Conservation (phyloP, 306 rosid genomes). For the Betula pendula region DNA sequence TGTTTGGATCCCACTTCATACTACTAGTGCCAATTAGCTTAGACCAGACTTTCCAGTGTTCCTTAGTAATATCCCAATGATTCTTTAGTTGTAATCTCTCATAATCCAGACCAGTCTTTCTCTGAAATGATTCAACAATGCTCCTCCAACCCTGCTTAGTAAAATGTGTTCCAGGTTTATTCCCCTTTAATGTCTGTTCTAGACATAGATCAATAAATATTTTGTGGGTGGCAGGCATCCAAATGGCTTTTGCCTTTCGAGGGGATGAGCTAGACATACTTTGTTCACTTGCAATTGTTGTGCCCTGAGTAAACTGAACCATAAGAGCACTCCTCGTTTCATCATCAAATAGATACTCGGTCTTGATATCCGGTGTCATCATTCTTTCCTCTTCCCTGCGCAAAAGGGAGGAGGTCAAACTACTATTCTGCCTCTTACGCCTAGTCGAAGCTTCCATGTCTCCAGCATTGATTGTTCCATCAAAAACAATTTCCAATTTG, state of each 20-base stretch:
- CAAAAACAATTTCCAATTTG: constrained; percentile 46
- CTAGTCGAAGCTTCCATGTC: constrained; percentile 23
- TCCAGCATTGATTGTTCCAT: constrained; percentile 34
- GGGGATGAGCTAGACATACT: constrained; percentile 53
- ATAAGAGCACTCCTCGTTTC: constrained; percentile 33
- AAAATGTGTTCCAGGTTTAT: constrained; percentile 69
- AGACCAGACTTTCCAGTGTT: constrained; percentile 66
- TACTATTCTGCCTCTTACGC: constrained; percentile 39
- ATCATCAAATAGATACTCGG: constrained; percentile 34
- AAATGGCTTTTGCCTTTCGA: constrained; percentile 44
- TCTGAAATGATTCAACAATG: constrained; percentile 51
- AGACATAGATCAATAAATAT: constrained; percentile 60
- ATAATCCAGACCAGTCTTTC: constrained; percentile 51
- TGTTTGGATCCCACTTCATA: constrained; percentile 65
- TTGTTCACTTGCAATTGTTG: constrained; percentile 46
- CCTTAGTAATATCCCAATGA: constrained; percentile 69
- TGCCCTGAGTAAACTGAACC: constrained; percentile 43
- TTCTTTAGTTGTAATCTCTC: constrained; percentile 66
- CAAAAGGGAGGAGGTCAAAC: constrained; percentile 34
- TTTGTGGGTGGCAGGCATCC: constrained; percentile 58
- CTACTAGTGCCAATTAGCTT: constrained; percentile 53
- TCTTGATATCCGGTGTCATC: constrained; percentile 26
- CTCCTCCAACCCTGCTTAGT: constrained; percentile 72
- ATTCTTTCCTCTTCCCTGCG: constrained; percentile 26
- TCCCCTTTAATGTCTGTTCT: constrained; percentile 66